Base-by-base conservation (phyloP, 495 filamentous ascomycete species). In the Penicillium atrosanguineum region DNA sequence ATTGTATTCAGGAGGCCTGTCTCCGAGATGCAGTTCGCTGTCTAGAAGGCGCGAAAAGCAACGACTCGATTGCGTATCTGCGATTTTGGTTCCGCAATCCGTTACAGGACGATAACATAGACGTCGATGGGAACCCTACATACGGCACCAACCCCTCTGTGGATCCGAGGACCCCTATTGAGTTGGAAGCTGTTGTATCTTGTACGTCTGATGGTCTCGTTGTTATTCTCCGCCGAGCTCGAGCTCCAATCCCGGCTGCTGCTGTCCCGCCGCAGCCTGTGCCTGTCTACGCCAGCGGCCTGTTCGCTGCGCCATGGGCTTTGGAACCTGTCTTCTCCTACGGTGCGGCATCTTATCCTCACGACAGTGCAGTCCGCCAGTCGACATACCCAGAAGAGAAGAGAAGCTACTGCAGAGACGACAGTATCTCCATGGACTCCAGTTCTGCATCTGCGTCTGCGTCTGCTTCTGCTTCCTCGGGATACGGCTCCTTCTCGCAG, bases 11-110 rank as follows among this genome's bases (percentile, higher is more conserved):
- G 48, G 62, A 65, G 31, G 4, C 41, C 9, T 92, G 88, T 57
- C 69, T 92, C 20, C 71, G 78, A 14, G 87, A 91, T 58, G 90
- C 89, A 14, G 81, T 91, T 12, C 79, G 83, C 52, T 90, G 85
- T 57, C 69, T 96, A 40, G 90, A 95, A 64, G 85, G 85, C 57
- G 91, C 91, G 7, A 95, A 96, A 64, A 86, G 84, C n/a, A 95
- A 96, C 59, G 90, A 95, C 57, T 95, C 91, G 12, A 95, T 96
- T 59, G 90, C 91, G 14, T 96, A 96, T 60, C 76, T 96, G 46
- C 87, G 91, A n/a, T 96, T 96, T 63, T 89, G 83, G 79, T 92
- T 86, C 66, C 80, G 88, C 31, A 87, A 95, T 68, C 90, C 90
- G 79, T 49, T 69, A 31, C 53, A 73, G 48, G 73, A 76, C 44